phyloP scores from a whole-genome alignment of 768 basidiomycete genomes.

The Leccinum barrowsii region DNA sequence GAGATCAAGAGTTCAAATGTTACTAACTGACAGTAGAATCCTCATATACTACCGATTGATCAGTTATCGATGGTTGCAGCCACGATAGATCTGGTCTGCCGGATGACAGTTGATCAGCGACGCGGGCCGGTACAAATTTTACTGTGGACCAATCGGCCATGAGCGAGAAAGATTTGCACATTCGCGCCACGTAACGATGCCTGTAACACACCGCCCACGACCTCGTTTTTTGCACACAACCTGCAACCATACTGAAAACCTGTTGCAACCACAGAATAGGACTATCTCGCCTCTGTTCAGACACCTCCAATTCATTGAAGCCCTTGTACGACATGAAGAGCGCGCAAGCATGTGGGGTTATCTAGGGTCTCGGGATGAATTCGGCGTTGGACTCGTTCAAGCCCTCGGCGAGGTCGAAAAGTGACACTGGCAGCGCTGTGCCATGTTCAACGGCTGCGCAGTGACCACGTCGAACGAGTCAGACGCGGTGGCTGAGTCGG shows the following conservation, averaged over 20 bases:
- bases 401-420: background rate
- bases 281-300: background rate
- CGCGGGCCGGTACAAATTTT: slow-evolving; percentile 7
- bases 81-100: slow-evolving; percentile 1
- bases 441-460: too few relatives aligned
- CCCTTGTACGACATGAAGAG: background rate
- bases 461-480: too few relatives aligned
- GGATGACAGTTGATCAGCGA: slow-evolving; percentile 13
- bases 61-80: slow-evolving; percentile 21
- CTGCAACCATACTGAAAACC: background rate
- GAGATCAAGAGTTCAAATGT: too few relatives aligned
- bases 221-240: slow-evolving; percentile 2
- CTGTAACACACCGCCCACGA: slow-evolving; percentile 15
- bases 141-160: slow-evolving; percentile 13
- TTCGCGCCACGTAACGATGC: slow-evolving; percentile 10
- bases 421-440: too few relatives aligned
- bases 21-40: background rate
- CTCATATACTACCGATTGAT: background rate
- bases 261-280: background rate
- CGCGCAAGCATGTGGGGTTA: background rate
- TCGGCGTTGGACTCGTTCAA: background rate
- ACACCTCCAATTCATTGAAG: background rate
- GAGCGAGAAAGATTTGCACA: slow-evolving; percentile 19
- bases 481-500: slow-evolving; percentile 3
- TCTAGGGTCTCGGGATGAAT: background rate